Conservation (phyloP, 2,329 filamentous ascomycete species). For the Peltaster fructicola region DNA sequence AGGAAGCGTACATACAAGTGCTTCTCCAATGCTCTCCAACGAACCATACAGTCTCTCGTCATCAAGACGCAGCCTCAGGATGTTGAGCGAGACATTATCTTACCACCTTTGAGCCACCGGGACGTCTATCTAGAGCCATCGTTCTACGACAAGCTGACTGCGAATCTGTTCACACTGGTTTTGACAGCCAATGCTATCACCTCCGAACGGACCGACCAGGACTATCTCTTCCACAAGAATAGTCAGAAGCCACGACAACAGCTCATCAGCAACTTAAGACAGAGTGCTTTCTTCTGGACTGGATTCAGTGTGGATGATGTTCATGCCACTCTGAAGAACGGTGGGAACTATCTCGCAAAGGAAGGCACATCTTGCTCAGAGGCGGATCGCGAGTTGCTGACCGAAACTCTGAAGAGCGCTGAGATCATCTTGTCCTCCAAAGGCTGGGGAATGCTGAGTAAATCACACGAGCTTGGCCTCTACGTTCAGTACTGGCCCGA, state of each 20-base stretch:
- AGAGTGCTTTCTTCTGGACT: conserved; percentile 73
- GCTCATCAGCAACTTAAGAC: conserved; percentile 61
- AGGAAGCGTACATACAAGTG: conserved; percentile 38
- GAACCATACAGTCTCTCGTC: conserved; percentile 55
- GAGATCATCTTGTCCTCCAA: conserved; percentile 39
- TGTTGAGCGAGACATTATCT: conserved; percentile 41
- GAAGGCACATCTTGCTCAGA: conserved; percentile 39
- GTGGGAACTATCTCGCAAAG: conserved; percentile 48
- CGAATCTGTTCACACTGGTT: conserved; percentile 72
- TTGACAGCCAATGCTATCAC: conserved; percentile 76
- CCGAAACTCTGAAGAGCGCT: conserved; percentile 48
- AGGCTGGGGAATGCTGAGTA: conserved; percentile 49
- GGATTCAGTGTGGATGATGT: conserved; percentile 54
- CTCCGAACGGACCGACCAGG: conserved; percentile 63
- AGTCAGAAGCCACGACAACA: conserved; percentile 49
- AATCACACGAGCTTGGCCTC: conserved; percentile 61
- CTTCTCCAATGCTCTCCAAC: conserved; percentile 40
- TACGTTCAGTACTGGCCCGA: conserved; percentile 51
- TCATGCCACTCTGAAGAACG: conserved; percentile 43
- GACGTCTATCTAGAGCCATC: conserved; percentile 61
- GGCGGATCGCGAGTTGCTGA: conserved; percentile 44
- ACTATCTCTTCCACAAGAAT: conserved; percentile 74
- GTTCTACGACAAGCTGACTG: conserved; percentile 64
- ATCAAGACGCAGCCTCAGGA: conserved; percentile 63
- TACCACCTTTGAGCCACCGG: conserved; percentile 58